Base-by-base conservation (phyloP, 345 rosid genomes). In the Syzygium oleosum region DNA sequence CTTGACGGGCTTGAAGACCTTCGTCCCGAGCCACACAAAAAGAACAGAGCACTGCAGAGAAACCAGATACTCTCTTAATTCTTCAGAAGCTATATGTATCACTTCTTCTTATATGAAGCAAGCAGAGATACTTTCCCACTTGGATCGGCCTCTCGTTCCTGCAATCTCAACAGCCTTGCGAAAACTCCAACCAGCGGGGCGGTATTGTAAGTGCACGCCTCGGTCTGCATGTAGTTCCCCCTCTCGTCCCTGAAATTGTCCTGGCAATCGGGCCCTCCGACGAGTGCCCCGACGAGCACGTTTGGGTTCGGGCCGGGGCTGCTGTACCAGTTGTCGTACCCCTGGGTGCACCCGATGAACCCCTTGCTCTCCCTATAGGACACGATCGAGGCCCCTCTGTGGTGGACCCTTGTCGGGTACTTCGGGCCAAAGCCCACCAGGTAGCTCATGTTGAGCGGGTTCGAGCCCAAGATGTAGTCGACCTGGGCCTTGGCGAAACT, bases 281-380 rank as follows among this genome's bases (percentile, higher is more conserved):
- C 96, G 65, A 95, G 25, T 1, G 96, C 98, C 63, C 98, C 96
- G 2, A 87, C 90, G 27, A 95, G 31, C 52, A 93, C 90, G 85
- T 93, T 93, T 2, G 95, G 95, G 90, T 95, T 95, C 2, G 93
- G 91, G 21, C 91, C 94, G 6, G 52, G 41, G 52, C 90, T 83
- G 25, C 88, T 61, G 87, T 93, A 95, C 95, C 95, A 93, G 56
- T 88, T 88, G 83, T 97, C 91, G 87, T 94, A 96, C 29, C 99
- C 99, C 89, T 97, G 98, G 8, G 96, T 97, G 91, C 99, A 96
- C 92, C 99, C 99, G 23, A 97, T 95, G 90, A 98, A 98, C 88
- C 93, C 99, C 86, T 93, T 94, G 52, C 92, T 87, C 87, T 90
- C 98, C 85, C 95, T 94, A 51, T 92, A 94, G 23, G 99, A 94